Base-by-base conservation (phyloP, 2,329 filamentous ascomycete species). In the Ceratocystis eucalypticola region DNA sequence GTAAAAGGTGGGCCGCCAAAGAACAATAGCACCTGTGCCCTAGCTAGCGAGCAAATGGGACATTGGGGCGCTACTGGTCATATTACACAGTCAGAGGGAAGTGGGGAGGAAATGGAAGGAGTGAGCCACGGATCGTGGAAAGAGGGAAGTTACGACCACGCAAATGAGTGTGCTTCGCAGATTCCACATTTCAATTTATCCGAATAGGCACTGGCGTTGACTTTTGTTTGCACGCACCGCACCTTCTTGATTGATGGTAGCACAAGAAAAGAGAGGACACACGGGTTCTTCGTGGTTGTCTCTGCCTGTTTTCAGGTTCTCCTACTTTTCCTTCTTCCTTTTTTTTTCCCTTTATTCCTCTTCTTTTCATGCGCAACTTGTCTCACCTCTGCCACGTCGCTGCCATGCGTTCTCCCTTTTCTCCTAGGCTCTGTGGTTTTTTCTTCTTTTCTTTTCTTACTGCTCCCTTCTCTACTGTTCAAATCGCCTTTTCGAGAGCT, bases 261-360 rank as follows among this genome's bases (percentile, higher is more conserved):
- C 12, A 57, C 53, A 57, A 57, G 53, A 57, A 33, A 57, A 33
- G 20, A 57, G 53, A 57, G 53, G 53, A 57, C 53, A 57, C 25
- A 30, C n/a, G 25, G 53, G 53, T 57, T 20, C 25, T 57, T 57
- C 10, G 12, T 15, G 17, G 12, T 12, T 15, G 48, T 53, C 48
- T n/a, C 22, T 25, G 6, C 4, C 6, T 20, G 15, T 57, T 33
- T 57, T 15, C 12, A 5, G 22, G 53, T 30, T 57, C 5, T 57
- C 22, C 30, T 25, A 2, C 20, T 33, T 28, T 28, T 30, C 25
- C 50, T 4, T 28, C 25, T 30, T 25, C 53, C 12, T 22, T 57
- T 33, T 28, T n/a, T 7, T 30, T 57, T 28, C 3, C 20, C 10
- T 17, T 30, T 30, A 3, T 30, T 33, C 8, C 15, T 57, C 22